Conservation (phyloP, 2,329 filamentous ascomycete species). For the Drechmeria coniospora region DNA sequence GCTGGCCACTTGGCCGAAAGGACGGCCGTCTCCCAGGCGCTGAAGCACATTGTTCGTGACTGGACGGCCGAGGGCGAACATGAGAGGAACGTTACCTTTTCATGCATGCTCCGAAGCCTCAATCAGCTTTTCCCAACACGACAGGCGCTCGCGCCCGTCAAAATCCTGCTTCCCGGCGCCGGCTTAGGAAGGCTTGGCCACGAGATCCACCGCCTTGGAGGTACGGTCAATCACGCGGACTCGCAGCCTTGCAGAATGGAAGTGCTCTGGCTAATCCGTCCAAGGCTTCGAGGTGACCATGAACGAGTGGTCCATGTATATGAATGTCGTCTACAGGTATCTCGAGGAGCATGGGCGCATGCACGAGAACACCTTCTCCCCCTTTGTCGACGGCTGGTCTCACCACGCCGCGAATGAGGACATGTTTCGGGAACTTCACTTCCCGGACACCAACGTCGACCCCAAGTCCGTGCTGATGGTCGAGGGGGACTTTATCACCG, state of each 20-base stretch:
- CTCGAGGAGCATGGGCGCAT: constrained; percentile 18
- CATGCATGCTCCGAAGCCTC: constrained; percentile 20
- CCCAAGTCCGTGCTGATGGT: constrained; percentile 26
- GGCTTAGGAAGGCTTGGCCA: constrained; percentile 36
- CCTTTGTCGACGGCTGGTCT: constrained; percentile 41
- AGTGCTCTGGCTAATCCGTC: neutral
- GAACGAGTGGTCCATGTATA: constrained; percentile 44
- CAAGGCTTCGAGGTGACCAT: constrained; percentile 33
- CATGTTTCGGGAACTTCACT: constrained; percentile 27
- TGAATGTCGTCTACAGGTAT: constrained; percentile 38
- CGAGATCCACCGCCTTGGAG: constrained; percentile 29
- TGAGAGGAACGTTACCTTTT: constrained; percentile 28
- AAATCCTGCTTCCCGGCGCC: constrained; percentile 34
- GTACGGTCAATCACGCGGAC: constrained; percentile 8
- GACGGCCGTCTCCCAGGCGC: constrained; percentile 31
- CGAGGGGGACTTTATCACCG: constrained; percentile 40
- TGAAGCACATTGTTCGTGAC: constrained; percentile 43
- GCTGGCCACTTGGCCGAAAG: constrained; percentile 25
- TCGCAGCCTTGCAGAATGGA: neutral
- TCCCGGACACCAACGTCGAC: constrained; percentile 25
- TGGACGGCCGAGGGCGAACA: constrained; percentile 32
- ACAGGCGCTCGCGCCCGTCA: constrained; percentile 10
- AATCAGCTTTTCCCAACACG: constrained; percentile 15
- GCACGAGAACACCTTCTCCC: constrained; percentile 22
- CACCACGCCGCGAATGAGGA: constrained; percentile 33